Evolutionary conservation across 2,329 filamentous ascomycete genomes (phyloP).

Genomic region (Beauveria caledonica): DNA sequence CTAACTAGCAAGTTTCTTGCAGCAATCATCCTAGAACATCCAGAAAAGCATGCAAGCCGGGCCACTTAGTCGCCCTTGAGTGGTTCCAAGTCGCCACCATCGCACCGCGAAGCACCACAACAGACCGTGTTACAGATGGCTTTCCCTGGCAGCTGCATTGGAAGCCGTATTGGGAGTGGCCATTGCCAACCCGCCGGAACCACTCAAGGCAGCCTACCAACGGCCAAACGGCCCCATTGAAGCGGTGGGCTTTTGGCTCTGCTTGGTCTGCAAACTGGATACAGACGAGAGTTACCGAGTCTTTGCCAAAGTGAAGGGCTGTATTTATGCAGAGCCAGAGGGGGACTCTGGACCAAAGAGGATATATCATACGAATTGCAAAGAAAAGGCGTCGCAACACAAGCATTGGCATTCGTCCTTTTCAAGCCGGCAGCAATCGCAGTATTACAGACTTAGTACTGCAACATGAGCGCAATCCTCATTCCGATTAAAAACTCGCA

Average conservation of each 20-base stretch:
- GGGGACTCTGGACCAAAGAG: neutral
- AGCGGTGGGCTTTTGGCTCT: slow-evolving; percentile 11
- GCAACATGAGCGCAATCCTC: neutral
- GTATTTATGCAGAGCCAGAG: neutral
- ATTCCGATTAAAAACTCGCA: neutral
- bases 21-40: neutral
- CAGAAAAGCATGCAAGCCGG: slow-evolving; percentile 1
- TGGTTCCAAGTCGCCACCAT: slow-evolving; percentile 5
- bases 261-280: neutral
- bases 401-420: neutral
- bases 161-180: neutral
- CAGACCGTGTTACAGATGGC: neutral
- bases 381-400: neutral
- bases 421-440: neutral
- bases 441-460: neutral
- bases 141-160: slow-evolving; percentile 1
- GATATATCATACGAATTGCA: neutral
- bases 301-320: neutral
- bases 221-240: slow-evolving; percentile 4
- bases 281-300: neutral
- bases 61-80: neutral
- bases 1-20: slow-evolving; percentile 11
- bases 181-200: slow-evolving; percentile 4
- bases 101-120: slow-evolving; percentile 1
- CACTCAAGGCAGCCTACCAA: neutral